Conservation (phyloP, 176 grass and related monocot genomes). For the Musa troglodytarum region DNA sequence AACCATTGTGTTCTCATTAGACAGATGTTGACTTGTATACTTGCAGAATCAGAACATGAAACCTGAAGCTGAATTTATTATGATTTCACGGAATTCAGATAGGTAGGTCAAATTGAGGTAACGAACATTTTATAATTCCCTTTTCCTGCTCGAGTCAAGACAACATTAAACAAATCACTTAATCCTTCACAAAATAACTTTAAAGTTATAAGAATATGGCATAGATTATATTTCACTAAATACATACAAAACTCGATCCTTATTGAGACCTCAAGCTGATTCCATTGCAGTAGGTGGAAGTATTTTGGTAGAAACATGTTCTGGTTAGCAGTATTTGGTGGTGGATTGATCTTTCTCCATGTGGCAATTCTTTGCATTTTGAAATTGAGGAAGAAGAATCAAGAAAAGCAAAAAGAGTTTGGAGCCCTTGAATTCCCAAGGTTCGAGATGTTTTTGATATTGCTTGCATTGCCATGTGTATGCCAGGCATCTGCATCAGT, state of each 20-base stretch:
- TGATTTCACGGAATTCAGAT: constrained; percentile 48
- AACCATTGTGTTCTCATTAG: background rate
- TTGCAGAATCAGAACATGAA: constrained; percentile 82
- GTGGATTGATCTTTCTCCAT: constrained; percentile 54
- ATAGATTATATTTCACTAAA: background rate
- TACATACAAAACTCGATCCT: background rate
- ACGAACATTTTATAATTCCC: background rate
- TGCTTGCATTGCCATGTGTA: constrained; percentile 63
- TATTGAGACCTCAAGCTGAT: background rate
- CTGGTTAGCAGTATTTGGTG: constrained; percentile 65
- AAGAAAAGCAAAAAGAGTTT: constrained; percentile 18
- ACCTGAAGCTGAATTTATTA: constrained; percentile 74
- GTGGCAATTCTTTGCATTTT: constrained; percentile 35
- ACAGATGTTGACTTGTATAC: background rate
- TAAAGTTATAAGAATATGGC: background rate
- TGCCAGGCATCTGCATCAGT: constrained; percentile 53
- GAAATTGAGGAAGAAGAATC: constrained; percentile 28
- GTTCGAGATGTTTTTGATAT: constrained; percentile 61
- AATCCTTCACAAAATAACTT: background rate
- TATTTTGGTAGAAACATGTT: constrained; percentile 82
- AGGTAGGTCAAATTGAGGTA: constrained; percentile 31
- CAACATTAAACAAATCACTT: background rate
- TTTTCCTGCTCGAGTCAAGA: background rate
- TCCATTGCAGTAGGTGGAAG: constrained; percentile 52
- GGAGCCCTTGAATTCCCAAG: constrained; percentile 58